A percentile compares a stretch with the other conserved stretches of the same genome.
Evolutionary conservation across 2,329 filamentous ascomycete species (phyloP).

Genomic region (Neopestalotiopsis rosae): DNA sequence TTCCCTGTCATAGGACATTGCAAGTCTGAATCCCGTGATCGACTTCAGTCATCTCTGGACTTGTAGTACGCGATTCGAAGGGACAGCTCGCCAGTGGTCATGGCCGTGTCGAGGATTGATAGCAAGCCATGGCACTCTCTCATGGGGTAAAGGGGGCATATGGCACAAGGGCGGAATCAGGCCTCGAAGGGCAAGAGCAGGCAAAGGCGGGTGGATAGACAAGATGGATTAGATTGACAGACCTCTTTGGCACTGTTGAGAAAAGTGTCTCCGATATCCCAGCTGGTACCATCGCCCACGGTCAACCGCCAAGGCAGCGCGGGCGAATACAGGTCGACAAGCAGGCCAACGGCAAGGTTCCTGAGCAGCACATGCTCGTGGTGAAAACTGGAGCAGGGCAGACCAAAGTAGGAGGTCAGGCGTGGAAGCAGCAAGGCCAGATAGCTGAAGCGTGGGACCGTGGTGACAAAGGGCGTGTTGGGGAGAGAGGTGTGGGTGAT

Average conservation of each 20-base stretch:
- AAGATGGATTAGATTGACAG: conserved; percentile 25
- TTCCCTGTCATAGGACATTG: neutral
- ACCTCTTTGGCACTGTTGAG: conserved; percentile 70
- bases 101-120: neutral
- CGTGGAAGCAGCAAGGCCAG: conserved; percentile 62
- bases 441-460: conserved; percentile 64
- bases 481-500: conserved; percentile 57
- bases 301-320: conserved; percentile 59
- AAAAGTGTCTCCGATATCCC: conserved; percentile 68
- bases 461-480: conserved; percentile 56
- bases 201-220: neutral
- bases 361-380: conserved; percentile 45
- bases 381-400: conserved; percentile 63
- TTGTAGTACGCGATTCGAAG: neutral
- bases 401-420: conserved; percentile 56
- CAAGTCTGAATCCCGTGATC: neutral
- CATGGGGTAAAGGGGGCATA: no score
- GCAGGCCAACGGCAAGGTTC: conserved; percentile 38
- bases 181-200: neutral
- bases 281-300: conserved; percentile 59
- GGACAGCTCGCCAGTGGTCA: neutral
- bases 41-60: neutral
- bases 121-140: no score
- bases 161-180: neutral
- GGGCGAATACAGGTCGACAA: conserved; percentile 63